phyloP scores from a whole-genome alignment of 2,329 filamentous ascomycete genomes.

The Lachnellula occidentalis region DNA sequence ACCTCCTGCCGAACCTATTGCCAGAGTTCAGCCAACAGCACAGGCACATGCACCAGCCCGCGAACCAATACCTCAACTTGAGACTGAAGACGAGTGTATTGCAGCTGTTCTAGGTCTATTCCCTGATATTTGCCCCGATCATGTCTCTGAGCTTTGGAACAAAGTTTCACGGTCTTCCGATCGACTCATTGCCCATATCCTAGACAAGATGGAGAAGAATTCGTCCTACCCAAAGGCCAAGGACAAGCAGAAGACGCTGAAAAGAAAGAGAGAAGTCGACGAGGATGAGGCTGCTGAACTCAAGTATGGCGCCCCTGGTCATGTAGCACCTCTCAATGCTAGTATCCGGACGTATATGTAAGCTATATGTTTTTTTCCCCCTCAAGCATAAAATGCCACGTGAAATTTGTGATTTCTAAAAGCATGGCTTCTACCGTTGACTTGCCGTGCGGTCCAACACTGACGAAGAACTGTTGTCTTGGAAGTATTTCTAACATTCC shows the following conservation, averaged over 20 bases:
- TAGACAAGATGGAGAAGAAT: conserved; percentile 37
- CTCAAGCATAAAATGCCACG: too few species aligned
- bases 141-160: conserved; percentile 36
- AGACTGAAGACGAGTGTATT: conserved; percentile 26
- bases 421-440: too few species aligned
- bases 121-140: conserved; percentile 40
- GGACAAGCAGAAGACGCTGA: conserved; percentile 29
- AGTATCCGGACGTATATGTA: conserved; percentile 16
- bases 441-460: too few species aligned
- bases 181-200: conserved; percentile 33
- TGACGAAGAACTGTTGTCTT: too few species aligned
- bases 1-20: neutral
- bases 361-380: neutral
- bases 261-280: conserved; percentile 33
- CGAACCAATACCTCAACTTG: neutral
- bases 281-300: conserved; percentile 33
- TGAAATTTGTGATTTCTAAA: too few species aligned
- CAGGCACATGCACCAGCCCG: neutral
- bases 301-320: conserved; percentile 29
- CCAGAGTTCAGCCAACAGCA: neutral
- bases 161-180: conserved; percentile 18
- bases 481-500: conserved; percentile 4
- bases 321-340: conserved; percentile 18
- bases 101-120: conserved; percentile 38
- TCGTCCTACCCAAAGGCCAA: conserved; percentile 39